Evolutionary conservation across 2,329 filamentous ascomycete genomes (phyloP).

Genomic region (Paraphaeosphaeria sporulosa): DNA sequence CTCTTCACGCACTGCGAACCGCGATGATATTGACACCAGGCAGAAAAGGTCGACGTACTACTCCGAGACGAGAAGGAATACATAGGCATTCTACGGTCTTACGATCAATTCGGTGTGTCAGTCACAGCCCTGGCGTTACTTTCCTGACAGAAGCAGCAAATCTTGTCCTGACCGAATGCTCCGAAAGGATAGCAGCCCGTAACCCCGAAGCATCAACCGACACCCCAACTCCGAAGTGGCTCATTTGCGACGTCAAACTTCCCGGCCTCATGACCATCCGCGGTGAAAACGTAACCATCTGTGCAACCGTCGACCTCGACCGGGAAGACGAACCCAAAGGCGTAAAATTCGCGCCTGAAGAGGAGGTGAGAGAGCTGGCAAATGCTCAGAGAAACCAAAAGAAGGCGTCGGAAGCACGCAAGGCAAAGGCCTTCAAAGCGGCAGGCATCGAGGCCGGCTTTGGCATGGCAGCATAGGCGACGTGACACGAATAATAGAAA

Average conservation of each 20-base stretch:
- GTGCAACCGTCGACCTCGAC: slow-evolving; percentile 97
- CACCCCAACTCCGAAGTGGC: slow-evolving; percentile 40
- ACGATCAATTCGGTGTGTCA: slow-evolving; percentile 91
- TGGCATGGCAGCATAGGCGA: slow-evolving; percentile 75
- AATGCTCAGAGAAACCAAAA: slow-evolving; percentile 77
- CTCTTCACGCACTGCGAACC: neutral
- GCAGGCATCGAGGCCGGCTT: slow-evolving; percentile 69
- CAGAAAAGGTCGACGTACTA: slow-evolving; percentile 93
- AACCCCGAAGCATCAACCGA: slow-evolving; percentile 46
- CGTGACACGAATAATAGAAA: neutral
- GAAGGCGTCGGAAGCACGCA: slow-evolving; percentile 59
- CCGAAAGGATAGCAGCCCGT: slow-evolving; percentile 83
- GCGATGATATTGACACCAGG: slow-evolving; percentile 25
- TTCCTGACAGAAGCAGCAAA: slow-evolving; percentile 70
- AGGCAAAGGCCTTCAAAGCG: slow-evolving; percentile 69
- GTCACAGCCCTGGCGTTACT: neutral
- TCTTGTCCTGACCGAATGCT: slow-evolving; percentile 89
- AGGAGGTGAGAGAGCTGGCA: slow-evolving; percentile 75
- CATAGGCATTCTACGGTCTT: slow-evolving; percentile 89
- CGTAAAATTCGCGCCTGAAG: slow-evolving; percentile 71
- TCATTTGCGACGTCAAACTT: slow-evolving; percentile 85
- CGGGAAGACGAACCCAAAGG: slow-evolving; percentile 88
- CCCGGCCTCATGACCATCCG: slow-evolving; percentile 90
- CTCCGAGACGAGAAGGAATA: slow-evolving; percentile 94
- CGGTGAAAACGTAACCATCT: slow-evolving; percentile 94